Conservation (phyloP, 1,284 basidiomycete species). For the Xanthoconium separans region DNA sequence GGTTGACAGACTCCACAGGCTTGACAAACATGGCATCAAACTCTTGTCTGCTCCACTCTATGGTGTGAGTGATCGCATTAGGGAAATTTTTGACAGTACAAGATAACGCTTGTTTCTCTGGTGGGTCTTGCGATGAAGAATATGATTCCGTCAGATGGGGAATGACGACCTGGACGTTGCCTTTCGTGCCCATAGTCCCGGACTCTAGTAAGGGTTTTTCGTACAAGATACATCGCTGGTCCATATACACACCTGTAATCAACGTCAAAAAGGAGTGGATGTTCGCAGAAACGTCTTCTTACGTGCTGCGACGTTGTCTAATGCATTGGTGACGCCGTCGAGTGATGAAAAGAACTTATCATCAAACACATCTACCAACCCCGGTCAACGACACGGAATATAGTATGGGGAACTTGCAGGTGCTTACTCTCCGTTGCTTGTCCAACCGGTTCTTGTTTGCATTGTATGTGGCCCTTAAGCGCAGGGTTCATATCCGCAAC, state of each 20-base stretch:
- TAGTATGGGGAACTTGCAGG: neutral
- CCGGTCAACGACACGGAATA: conserved; percentile 2
- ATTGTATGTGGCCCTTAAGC: conserved; percentile 83
- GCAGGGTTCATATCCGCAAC: conserved; percentile 98
- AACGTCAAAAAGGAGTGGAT: conserved; percentile 3
- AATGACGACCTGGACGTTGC: conserved; percentile 95
- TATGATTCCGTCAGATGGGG: conserved; percentile 98
- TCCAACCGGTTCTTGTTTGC: conserved; percentile 94
- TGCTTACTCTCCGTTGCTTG: conserved; percentile 85
- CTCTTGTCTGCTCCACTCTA: conserved; percentile 96
- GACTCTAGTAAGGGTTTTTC: conserved; percentile 96
- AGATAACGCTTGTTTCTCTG: conserved; percentile 96
- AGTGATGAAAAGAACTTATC: conserved; percentile 87
- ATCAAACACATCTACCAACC: conserved; percentile 74
- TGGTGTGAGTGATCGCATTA: conserved; percentile 98
- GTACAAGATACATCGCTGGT: conserved; percentile 97
- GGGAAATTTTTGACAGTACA: conserved; percentile 99
- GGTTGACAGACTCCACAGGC: conserved; percentile 92
- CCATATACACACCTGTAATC: conserved; percentile 89
- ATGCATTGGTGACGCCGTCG: conserved; percentile 98
- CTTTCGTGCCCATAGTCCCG: conserved; percentile 98
- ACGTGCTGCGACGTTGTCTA: conserved; percentile 97
- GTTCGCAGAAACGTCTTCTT: conserved; percentile 32
- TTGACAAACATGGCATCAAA: conserved; percentile 95
- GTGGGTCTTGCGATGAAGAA: conserved; percentile 97